Evolutionary conservation across 352 stramenopile genomes (phyloP), one percentile per base, ranked within the genome.

Genomic region (Lagenidium sp.): DNA sequence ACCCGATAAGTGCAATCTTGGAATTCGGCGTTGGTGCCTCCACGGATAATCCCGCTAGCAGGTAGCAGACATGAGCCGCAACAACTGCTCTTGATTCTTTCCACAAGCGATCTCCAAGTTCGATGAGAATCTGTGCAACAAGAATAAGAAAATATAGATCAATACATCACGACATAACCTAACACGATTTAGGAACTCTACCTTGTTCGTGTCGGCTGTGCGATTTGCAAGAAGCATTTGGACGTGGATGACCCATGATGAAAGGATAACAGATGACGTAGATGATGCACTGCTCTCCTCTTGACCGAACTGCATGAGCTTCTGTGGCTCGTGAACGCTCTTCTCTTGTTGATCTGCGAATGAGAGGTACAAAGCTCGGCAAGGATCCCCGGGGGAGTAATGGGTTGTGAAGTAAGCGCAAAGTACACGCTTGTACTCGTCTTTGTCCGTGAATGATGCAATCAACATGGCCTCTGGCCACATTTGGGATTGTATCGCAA

Each of bases 401-500:
- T 86, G 74, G 25, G 63, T 70, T n/a, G 83, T 75, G 48, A 94
- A 60, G 38, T 86, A 94, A 18, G 65, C 62, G 16, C 70, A 68
- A 30, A 94, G 36, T 2, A 91, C 82, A 25, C 75, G 73, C 60
- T 77, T 88, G 62, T 92, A 94, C 47, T 88, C 72, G 31, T 90
- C 79, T 21, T 86, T 87, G 50, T 85, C 78, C 1, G 78, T 88
- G 51, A 88, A 89, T 6, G 77, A 90, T 22, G 72, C 79, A 34
- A 94, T 85, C 2, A 94, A 59, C 65, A 94, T 90, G 2, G 82
- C 82, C 55, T 94, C 77, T 0, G 82, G 72, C 82, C 82, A 94
- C 73, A 94, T 85, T 28, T 92, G 71, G 10, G 76, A 68, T 22
- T 66, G 54, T 26, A 88, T 85, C n/a, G 82, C 77, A n/a, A 72